These are phyloP conservation scores for Globisporangium apiculatum DNA, from an alignment of 352 stramenopile genomes.

Conservation along the genomic window DNA sequence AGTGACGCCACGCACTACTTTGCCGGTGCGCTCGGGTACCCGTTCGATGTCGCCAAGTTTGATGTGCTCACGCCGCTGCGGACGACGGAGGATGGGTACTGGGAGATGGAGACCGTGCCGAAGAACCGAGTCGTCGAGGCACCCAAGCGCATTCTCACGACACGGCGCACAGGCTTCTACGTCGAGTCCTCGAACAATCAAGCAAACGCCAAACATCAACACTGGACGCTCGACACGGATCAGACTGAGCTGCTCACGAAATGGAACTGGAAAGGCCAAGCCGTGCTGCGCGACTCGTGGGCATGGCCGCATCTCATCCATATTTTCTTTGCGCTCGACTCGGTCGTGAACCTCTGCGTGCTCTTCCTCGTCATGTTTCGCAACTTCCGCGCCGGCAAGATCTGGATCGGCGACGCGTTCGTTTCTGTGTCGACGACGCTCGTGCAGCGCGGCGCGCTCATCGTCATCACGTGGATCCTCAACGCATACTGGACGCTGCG, in stretches of 20 bases:
- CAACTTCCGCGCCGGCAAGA: slow-evolving; percentile 18
- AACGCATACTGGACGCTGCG: slow-evolving; percentile 31
- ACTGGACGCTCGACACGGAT: slow-evolving; percentile 17
- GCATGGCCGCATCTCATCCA: slow-evolving; percentile 24
- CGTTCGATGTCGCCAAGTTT: slow-evolving; percentile 9
- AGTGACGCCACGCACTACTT: no score
- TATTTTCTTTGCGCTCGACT: slow-evolving; percentile 20
- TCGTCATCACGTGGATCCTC: slow-evolving; percentile 26
- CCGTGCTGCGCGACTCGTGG: slow-evolving; percentile 13
- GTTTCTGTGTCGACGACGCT: slow-evolving; percentile 25
- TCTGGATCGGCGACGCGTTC: slow-evolving; percentile 40
- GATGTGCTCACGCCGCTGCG: not conserved
- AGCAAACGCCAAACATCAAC: slow-evolving; percentile 23
- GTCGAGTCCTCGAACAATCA: slow-evolving; percentile 18
- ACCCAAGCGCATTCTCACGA: slow-evolving; percentile 15
- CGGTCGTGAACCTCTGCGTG: slow-evolving; percentile 20
- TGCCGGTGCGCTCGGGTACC: slow-evolving; percentile 18
- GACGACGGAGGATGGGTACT: not conserved
- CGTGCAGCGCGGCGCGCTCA: slow-evolving; percentile 22
- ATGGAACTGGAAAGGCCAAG: slow-evolving; percentile 4
- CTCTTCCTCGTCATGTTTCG: slow-evolving; percentile 25
- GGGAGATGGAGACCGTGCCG: slow-evolving; percentile 5
- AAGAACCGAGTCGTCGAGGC: not conserved
- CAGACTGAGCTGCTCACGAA: slow-evolving; percentile 9
- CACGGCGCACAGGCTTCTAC: slow-evolving; percentile 30